phyloP scores from a whole-genome alignment of 768 basidiomycete species.

The Serpula lacrymans region DNA sequence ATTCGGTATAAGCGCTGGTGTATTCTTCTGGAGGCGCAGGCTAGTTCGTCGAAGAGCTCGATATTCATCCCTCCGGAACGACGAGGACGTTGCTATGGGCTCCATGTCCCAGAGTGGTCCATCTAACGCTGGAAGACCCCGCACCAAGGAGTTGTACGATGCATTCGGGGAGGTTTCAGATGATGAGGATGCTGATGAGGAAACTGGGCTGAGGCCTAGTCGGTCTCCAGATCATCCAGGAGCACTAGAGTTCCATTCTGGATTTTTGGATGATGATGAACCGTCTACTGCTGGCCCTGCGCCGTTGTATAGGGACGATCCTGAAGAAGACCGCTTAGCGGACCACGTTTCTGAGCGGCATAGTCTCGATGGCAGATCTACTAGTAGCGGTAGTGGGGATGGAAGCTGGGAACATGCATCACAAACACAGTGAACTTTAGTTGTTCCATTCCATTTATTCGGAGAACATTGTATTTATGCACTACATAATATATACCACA shows the following conservation, averaged over 20 bases:
- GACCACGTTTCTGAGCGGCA: conserved; percentile 1
- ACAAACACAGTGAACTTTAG: conserved; percentile 24
- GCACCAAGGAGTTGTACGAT: conserved; percentile 91
- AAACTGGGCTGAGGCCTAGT: conserved; percentile 52
- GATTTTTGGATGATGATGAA: conserved; percentile 81
- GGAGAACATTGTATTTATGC: conserved; percentile 12
- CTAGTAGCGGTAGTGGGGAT: conserved; percentile 49
- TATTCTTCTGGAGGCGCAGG: conserved; percentile 81
- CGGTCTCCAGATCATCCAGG: conserved; percentile 32
- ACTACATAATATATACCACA: conserved; percentile 15
- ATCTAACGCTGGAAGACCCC: conserved; percentile 31
- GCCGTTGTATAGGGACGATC: conserved; percentile 52
- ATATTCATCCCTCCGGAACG: conserved; percentile 59
- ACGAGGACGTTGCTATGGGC: conserved; percentile 78
- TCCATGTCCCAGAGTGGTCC: conserved; percentile 46
- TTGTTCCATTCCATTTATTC: background rate
- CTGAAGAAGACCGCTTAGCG: conserved; percentile 24
- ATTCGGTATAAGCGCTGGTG: conserved; percentile 63
- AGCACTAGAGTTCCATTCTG: conserved; percentile 66
- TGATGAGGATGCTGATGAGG: conserved; percentile 75
- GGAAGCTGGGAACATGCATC: conserved; percentile 78
- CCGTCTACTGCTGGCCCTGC: conserved; percentile 28
- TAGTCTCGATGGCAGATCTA: conserved; percentile 13
- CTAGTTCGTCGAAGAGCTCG: conserved; percentile 34
- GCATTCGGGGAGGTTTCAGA: conserved; percentile 92